phyloP scores from a whole-genome alignment of 306 rosid species.

The Purshia tridentata region DNA sequence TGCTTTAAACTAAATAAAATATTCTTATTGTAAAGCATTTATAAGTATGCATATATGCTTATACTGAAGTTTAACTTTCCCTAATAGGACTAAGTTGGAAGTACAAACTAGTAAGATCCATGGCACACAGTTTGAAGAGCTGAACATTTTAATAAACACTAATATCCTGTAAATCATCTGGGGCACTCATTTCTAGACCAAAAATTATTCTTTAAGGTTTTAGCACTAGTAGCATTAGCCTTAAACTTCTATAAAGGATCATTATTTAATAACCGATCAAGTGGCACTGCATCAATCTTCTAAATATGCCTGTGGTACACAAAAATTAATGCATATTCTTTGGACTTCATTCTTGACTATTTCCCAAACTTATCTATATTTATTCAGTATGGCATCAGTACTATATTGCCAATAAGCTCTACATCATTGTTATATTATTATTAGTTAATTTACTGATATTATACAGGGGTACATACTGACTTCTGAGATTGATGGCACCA shows the following conservation, averaged over 20 bases:
- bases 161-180: neutral
- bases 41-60: too few relatives aligned
- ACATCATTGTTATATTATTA: neutral
- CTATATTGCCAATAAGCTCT: neutral
- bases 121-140: neutral
- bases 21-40: neutral
- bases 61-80: neutral
- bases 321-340: neutral
- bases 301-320: neutral
- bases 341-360: neutral
- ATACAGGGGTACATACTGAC: constrained; percentile 83
- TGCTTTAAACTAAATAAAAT: neutral
- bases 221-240: neutral
- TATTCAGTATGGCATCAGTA: neutral
- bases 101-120: neutral
- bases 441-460: constrained; percentile 27
- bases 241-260: neutral
- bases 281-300: neutral
- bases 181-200: neutral
- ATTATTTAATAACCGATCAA: neutral
- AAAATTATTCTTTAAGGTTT: neutral
- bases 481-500: constrained; percentile 91
- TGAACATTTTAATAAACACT: neutral
- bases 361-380: neutral
- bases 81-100: neutral